Evolutionary conservation across 2,329 filamentous ascomycete species (phyloP).

Genomic region (Ophiostoma novo-ulmi): DNA sequence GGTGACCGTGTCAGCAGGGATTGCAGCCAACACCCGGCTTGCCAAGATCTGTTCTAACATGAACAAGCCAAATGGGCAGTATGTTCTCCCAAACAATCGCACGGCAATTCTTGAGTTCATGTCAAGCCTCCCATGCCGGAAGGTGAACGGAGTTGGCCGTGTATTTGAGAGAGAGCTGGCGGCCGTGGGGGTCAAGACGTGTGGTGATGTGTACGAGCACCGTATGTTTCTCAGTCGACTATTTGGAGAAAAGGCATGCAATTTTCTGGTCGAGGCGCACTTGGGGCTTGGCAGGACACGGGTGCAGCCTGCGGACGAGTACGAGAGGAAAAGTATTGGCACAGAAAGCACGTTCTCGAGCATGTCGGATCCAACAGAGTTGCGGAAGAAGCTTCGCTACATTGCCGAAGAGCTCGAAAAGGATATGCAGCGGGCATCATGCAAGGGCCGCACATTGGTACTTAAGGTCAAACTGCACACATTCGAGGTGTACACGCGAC

Average conservation of each 20-base stretch:
- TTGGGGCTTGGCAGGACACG: conserved; percentile 81
- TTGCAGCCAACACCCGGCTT: conserved; percentile 86
- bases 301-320: conserved; percentile 80
- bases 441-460: conserved; percentile 85
- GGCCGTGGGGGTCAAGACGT: conserved; percentile 80
- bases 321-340: conserved; percentile 87
- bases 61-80: conserved; percentile 97
- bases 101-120: conserved; percentile 78
- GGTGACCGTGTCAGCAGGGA: conserved; percentile 89
- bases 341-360: conserved; percentile 90
- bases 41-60: conserved; percentile 94
- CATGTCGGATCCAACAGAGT: conserved; percentile 59
- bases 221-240: conserved; percentile 68
- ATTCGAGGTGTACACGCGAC: conserved; percentile 83
- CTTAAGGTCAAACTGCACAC: conserved; percentile 93
- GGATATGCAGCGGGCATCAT: conserved; percentile 71
- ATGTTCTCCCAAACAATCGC: conserved; percentile 65
- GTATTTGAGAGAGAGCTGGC: conserved; percentile 88
- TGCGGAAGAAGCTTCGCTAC: conserved; percentile 72
- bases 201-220: conserved; percentile 77
- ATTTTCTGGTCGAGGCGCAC: conserved; percentile 78
- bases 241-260: conserved; percentile 86
- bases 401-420: conserved; percentile 83
- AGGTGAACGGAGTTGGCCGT: conserved; percentile 91
- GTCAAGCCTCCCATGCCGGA: conserved; percentile 73